Percentiles rank a stretch among this genome's conserved stretches.
Conservation (phyloP, 2,329 filamentous ascomycete genomes). For the Ophiostoma pallidulum region DNA sequence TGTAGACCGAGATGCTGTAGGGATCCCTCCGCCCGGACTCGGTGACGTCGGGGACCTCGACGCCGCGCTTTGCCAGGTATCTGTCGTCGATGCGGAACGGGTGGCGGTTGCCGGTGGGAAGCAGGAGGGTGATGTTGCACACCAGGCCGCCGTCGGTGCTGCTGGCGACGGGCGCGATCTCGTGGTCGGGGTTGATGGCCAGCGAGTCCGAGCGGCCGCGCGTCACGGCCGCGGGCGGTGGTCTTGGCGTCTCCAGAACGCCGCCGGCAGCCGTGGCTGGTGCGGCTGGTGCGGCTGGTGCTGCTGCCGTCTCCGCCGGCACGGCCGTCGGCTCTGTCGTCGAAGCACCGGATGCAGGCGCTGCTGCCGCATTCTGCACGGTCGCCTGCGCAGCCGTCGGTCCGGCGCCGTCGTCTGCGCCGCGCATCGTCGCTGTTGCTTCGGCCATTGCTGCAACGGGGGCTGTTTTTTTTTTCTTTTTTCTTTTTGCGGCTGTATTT, state of each 20-base stretch:
- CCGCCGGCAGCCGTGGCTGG: background rate
- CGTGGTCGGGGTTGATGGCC: slow-evolving; percentile 10
- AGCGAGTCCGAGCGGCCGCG: slow-evolving; percentile 21
- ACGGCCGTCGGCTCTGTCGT: background rate
- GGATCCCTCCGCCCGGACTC: slow-evolving; percentile 59
- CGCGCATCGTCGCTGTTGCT: slow-evolving; percentile 12
- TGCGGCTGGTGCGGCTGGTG: background rate
- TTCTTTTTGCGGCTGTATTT: too few relatives aligned
- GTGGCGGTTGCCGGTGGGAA: slow-evolving; percentile 73
- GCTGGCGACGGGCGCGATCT: background rate
- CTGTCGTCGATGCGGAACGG: slow-evolving; percentile 84
- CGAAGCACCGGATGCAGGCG: background rate
- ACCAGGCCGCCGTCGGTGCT: slow-evolving; percentile 29
- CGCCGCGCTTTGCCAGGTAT: slow-evolving; percentile 72
- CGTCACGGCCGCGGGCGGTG: slow-evolving; percentile 5
- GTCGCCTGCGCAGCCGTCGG: slow-evolving; percentile 16
- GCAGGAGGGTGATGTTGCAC: slow-evolving; percentile 71
- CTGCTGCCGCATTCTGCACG: slow-evolving; percentile 23
- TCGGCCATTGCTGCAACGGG: slow-evolving; percentile 16
- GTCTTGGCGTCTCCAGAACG: slow-evolving; percentile 3
- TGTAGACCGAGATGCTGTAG: slow-evolving; percentile 86
- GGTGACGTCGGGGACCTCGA: slow-evolving; percentile 59
- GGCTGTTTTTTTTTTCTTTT: too few relatives aligned
- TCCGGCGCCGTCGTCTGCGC: slow-evolving; percentile 17
- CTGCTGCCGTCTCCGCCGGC: background rate